Conservation (phyloP, 257 asterid species). For the Salvia splendens region DNA sequence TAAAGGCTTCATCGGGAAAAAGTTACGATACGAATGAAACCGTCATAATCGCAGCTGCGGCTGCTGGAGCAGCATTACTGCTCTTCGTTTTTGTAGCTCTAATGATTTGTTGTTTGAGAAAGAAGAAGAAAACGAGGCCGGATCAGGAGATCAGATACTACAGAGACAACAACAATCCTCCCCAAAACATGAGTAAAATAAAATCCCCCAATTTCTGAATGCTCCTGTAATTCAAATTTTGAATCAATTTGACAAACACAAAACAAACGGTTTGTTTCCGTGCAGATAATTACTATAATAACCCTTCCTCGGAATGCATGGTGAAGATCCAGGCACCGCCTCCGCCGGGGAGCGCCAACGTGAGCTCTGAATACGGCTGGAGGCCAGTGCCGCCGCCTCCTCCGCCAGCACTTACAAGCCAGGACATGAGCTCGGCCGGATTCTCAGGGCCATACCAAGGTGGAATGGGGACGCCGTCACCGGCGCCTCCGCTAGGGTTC, state of each 20-base stretch:
- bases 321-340: constrained; percentile 48
- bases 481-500: constrained; percentile 40
- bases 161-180: constrained; percentile 45
- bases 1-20: constrained; percentile 18
- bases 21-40: constrained; percentile 25
- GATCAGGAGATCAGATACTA: constrained; percentile 55
- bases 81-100: constrained; percentile 47
- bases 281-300: constrained; percentile 47
- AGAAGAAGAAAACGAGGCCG: constrained; percentile 53
- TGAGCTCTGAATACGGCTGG: constrained; percentile 75
- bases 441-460: constrained; percentile 58
- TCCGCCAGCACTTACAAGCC: constrained; percentile 59
- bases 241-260: too few species aligned
- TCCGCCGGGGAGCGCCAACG: constrained; percentile 39
- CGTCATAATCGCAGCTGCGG: constrained; percentile 58
- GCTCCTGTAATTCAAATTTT: too few species aligned
- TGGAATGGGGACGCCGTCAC: constrained; percentile 44
- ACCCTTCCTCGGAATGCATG: constrained; percentile 44
- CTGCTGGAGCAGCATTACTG: constrained; percentile 58
- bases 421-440: constrained; percentile 59
- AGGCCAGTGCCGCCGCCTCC: constrained; percentile 74
- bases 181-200: constrained; percentile 41
- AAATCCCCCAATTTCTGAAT: not conserved
- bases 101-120: constrained; percentile 43
- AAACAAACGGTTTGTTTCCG: not conserved